These are phyloP conservation scores for Pichia sp. DNA, from an alignment of 1,139 yeast genomes.

Conservation along the genomic window DNA sequence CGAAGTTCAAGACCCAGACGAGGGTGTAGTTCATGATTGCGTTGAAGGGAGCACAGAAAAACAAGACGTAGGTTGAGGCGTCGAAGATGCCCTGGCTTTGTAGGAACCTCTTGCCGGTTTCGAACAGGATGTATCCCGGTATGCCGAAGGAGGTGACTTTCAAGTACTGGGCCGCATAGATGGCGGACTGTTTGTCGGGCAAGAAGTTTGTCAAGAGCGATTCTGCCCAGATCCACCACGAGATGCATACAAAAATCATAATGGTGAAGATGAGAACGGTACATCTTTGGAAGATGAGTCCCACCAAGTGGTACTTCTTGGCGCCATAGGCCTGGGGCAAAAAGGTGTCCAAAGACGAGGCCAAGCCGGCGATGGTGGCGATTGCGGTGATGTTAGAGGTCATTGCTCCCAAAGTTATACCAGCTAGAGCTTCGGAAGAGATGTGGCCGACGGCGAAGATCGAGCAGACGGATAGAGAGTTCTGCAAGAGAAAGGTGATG, in stretches of 20 bases:
- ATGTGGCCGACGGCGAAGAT: conserved; percentile 57
- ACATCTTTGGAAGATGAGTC: conserved; percentile 52
- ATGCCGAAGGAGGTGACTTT: conserved; percentile 49
- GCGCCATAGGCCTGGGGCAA: conserved; percentile 63
- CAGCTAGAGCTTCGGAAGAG: conserved; percentile 56
- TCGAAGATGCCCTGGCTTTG: conserved; percentile 54
- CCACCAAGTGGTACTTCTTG: conserved; percentile 47
- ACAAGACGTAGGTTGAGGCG: conserved; percentile 47
- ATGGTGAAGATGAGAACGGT: conserved; percentile 45
- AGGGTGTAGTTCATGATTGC: conserved; percentile 45
- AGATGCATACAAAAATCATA: conserved; percentile 46
- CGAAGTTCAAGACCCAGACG: conserved; percentile 41
- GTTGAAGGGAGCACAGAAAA: conserved; percentile 52
- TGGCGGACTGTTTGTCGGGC: conserved; percentile 44
- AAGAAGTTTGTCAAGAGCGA: conserved; percentile 24
- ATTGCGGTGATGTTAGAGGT: conserved; percentile 57
- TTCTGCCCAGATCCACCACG: conserved; percentile 47
- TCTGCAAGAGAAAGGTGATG: conserved; percentile 50
- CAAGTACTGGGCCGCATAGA: conserved; percentile 48
- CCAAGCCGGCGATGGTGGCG: conserved; percentile 55
- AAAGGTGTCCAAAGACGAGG: conserved; percentile 54
- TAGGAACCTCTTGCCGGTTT: conserved; percentile 50
- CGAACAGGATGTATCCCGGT: conserved; percentile 52
- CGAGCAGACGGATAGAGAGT: conserved; percentile 53
- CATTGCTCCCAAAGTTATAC: conserved; percentile 61